Evolutionary conservation across 768 basidiomycete genomes (phyloP), one percentile per base, ranked within the genome.

Genomic region (Leccinum rimulosum): DNA sequence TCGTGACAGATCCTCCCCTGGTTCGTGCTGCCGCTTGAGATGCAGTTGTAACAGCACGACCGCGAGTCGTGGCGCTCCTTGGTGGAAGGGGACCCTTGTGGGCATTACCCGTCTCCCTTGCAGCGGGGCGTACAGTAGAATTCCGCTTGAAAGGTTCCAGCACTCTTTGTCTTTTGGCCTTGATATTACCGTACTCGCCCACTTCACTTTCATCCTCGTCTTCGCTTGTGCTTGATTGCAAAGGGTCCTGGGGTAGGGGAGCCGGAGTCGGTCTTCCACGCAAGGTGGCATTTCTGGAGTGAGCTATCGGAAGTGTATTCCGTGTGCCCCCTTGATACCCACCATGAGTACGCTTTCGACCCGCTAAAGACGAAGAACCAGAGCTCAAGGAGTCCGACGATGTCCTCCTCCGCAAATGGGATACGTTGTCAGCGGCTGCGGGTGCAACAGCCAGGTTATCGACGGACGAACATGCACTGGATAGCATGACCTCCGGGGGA

Each of bases 361-460:
- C 77, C 53, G 77, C 73, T 35, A 61, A 58, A 52, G 79, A 75
- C 4, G 73, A 74, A 4, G 76, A 72, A 33, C 68, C 73, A 10
- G 79, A 73, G 43, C 72, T 68, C 25, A 75, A 66, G 11, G 81
- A 82, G 51, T 78, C 81, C 12, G 79, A 78, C 4, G 78, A 79
- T 7, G 73, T 70, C 31, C 71, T 70, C 9, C 75, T 74, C n/a
- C 72, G 70, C 50, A 79, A 64, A 28, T 79, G 70, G 6, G 75
- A 76, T 52, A 69, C 69, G 52, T 77, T 69, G 51, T 76, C 75
- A 25, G 70, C 66, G 9, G 79, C 77, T 4, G 77, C 77, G 58
- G 80, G 63, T 22, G 74, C 68, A 43, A 77, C 68, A 11, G 62
- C 55, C 61, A 72, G 57, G 50, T 67, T 70, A 33, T 62, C 72